Evolutionary conservation across 1,284 basidiomycete genomes (phyloP).

Genomic region (Cryptococcus deneoformans): DNA sequence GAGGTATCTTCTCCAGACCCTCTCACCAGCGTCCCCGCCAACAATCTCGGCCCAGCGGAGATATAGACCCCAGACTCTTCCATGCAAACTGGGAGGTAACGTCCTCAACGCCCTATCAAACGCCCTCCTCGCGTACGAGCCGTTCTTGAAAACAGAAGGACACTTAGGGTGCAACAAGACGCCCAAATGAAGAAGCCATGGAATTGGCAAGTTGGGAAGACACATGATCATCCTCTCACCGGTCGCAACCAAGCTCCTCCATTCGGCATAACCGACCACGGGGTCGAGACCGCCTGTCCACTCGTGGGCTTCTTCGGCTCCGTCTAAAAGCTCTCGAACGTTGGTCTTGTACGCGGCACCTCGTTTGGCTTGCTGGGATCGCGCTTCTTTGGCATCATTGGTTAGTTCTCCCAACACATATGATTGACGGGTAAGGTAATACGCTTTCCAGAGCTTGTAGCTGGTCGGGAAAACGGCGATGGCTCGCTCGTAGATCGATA

Average conservation of each 20-base stretch:
- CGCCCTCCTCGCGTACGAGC: slow-evolving; percentile 84
- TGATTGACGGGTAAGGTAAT: slow-evolving; percentile 75
- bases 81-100: slow-evolving; percentile 90
- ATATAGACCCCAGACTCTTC: slow-evolving; percentile 90
- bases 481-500: slow-evolving; percentile 90
- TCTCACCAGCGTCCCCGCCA: slow-evolving; percentile 80
- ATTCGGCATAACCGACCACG: slow-evolving; percentile 89
- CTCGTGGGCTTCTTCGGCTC: slow-evolving; percentile 76
- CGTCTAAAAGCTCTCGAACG: slow-evolving; percentile 81
- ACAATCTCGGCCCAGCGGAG: slow-evolving; percentile 87
- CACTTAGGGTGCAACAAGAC: slow-evolving; percentile 88
- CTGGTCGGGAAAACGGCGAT: slow-evolving; percentile 81
- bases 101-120: slow-evolving; percentile 95
- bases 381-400: slow-evolving; percentile 44
- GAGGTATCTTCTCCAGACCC: slow-evolving; percentile 88
- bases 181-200: slow-evolving; percentile 92
- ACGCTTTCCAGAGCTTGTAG: slow-evolving; percentile 95
- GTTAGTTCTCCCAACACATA: slow-evolving; percentile 75
- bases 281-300: slow-evolving; percentile 87
- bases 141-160: slow-evolving; percentile 72
- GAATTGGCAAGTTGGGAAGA: slow-evolving; percentile 77
- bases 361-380: slow-evolving; percentile 61
- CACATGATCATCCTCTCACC: slow-evolving; percentile 94
- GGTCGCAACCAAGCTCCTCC: slow-evolving; percentile 80
- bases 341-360: slow-evolving; percentile 77